A percentile compares a stretch with the other conserved stretches of the same genome.
Evolutionary conservation across 192 early-diverging fungal species (phyloP).

Genomic region (Fimicolochytrium jonesii): DNA sequence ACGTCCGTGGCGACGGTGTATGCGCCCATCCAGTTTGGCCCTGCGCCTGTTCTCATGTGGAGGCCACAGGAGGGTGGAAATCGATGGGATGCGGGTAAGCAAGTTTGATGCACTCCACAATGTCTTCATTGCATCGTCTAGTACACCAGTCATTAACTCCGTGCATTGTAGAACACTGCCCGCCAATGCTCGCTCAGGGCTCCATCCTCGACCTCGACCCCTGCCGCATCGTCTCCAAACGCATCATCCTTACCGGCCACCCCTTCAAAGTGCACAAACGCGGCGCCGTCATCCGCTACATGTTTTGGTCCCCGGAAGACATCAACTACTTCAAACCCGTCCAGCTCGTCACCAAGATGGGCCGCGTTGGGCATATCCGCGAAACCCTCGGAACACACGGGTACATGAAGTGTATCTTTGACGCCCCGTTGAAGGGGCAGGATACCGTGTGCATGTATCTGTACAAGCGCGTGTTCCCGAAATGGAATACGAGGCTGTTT

Average conservation of each 20-base stretch:
- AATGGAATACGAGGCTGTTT: conserved; percentile 75
- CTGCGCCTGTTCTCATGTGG: conserved; percentile 77
- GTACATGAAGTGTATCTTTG: conserved; percentile 93
- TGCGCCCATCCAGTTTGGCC: conserved; percentile 87
- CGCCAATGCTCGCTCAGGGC: conserved; percentile 77
- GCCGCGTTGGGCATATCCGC: conserved; percentile 85
- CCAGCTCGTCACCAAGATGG: conserved; percentile 85
- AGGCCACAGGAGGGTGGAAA: conserved; percentile 39
- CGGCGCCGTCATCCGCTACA: conserved; percentile 87
- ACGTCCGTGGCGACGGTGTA: conserved; percentile 80
- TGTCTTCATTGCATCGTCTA: too few species aligned
- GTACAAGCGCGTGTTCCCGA: conserved; percentile 95
- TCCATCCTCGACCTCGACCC: conserved; percentile 66
- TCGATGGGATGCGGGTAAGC: conserved; percentile 13
- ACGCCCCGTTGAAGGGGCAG: conserved; percentile 82
- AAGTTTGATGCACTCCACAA: too few species aligned
- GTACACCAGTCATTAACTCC: too few species aligned
- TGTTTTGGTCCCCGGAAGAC: conserved; percentile 96
- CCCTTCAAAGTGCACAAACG: conserved; percentile 94
- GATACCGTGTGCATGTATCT: conserved; percentile 96
- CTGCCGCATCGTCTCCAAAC: conserved; percentile 88
- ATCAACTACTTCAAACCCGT: conserved; percentile 95
- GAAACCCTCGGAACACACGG: conserved; percentile 96
- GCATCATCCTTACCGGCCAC: conserved; percentile 89
- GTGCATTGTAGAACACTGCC: conserved; percentile 13